Percentiles rank a stretch among this genome's conserved stretches.
Evolutionary conservation across 2,329 filamentous ascomycete genomes (phyloP).

Genomic region (Huntiella bhutanensis): DNA sequence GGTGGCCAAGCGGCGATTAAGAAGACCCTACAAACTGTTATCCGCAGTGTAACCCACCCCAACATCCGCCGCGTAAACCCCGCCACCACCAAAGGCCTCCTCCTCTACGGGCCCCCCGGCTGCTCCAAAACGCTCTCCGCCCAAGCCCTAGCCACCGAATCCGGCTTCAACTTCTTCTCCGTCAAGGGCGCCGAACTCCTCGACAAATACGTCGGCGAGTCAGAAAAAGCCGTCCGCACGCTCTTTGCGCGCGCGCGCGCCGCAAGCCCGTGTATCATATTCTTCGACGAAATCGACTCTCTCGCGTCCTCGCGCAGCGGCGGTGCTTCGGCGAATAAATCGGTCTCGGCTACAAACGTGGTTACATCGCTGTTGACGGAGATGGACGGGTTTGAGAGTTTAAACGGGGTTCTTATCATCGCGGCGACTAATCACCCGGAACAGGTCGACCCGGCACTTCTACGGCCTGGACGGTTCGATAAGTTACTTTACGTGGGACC

Average conservation of each 20-base stretch:
- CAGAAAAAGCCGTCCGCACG: conserved; percentile 67
- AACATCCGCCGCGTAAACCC: conserved; percentile 22
- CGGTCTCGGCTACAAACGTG: conserved; percentile 49
- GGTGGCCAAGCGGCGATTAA: conserved; percentile 70
- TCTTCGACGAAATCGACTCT: conserved; percentile 44
- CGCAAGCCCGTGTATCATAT: conserved; percentile 74
- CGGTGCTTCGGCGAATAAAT: conserved; percentile 21
- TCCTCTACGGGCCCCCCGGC: conserved; percentile 82
- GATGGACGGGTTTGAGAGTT: conserved; percentile 82
- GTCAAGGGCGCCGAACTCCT: conserved; percentile 87
- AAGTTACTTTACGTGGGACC: conserved; percentile 71
- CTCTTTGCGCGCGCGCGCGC: conserved; percentile 71
- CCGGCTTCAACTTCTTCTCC: conserved; percentile 80
- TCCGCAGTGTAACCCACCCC: conserved; percentile 15
- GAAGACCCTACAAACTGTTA: conserved; percentile 32
- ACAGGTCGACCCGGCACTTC: conserved; percentile 64
- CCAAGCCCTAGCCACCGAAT: conserved; percentile 78
- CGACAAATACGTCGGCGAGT: conserved; percentile 94
- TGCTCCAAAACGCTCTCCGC: conserved; percentile 90
- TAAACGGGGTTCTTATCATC: conserved; percentile 69
- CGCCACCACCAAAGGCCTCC: conserved; percentile 57
- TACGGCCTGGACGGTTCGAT: conserved; percentile 74
- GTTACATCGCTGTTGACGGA: conserved; percentile 80
- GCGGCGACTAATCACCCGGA: conserved; percentile 86
- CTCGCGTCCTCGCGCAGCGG: conserved; percentile 43